Conservation (phyloP, 2,329 filamentous ascomycete species). For the Pseudopithomyces chartarum region DNA sequence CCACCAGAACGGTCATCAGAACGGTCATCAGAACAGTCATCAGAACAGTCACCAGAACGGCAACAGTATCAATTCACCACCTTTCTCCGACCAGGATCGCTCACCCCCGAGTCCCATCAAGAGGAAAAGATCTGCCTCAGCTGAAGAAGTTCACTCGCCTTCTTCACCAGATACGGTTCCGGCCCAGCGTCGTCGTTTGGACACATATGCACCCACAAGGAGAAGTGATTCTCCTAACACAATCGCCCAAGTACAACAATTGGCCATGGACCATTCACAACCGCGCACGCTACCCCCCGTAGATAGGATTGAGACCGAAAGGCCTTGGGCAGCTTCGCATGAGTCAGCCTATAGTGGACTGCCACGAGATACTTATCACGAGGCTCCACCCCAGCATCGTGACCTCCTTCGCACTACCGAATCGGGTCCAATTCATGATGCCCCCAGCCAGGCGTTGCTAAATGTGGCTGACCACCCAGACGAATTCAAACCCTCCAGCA, state of each 20-base stretch:
- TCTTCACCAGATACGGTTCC: slow-evolving; percentile 38
- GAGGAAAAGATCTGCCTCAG: slow-evolving; percentile 70
- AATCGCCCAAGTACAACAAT: slow-evolving; percentile 16
- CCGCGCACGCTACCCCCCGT: slow-evolving; percentile 34
- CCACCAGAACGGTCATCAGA: slow-evolving; percentile 19
- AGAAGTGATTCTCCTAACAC: slow-evolving; percentile 28
- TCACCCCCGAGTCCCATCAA: slow-evolving; percentile 53
- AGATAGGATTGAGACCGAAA: slow-evolving; percentile 30
- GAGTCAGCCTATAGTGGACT: slow-evolving; percentile 23
- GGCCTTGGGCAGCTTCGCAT: slow-evolving; percentile 35
- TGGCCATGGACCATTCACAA: slow-evolving; percentile 28
- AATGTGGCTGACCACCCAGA: slow-evolving; percentile 18
- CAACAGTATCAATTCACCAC: slow-evolving; percentile 29
- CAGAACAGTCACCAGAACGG: slow-evolving; percentile 16
- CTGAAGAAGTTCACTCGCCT: slow-evolving; percentile 45
- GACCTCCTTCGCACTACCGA: slow-evolving; percentile 30
- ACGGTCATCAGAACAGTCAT: slow-evolving; percentile 20
- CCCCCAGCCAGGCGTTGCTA: slow-evolving; percentile 14
- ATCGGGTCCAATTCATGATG: slow-evolving; percentile 14
- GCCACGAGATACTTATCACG: slow-evolving; percentile 18
- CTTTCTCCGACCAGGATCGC: slow-evolving; percentile 20
- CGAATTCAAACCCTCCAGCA: slow-evolving; percentile 23
- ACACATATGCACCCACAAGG: slow-evolving; percentile 45
- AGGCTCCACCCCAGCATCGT: slow-evolving; percentile 25
- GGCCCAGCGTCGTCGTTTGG: slow-evolving; percentile 45